Evolutionary conservation across 441 rosid genomes (phyloP), one percentile per base, ranked within the genome.

Genomic region (Erodium texanum): DNA sequence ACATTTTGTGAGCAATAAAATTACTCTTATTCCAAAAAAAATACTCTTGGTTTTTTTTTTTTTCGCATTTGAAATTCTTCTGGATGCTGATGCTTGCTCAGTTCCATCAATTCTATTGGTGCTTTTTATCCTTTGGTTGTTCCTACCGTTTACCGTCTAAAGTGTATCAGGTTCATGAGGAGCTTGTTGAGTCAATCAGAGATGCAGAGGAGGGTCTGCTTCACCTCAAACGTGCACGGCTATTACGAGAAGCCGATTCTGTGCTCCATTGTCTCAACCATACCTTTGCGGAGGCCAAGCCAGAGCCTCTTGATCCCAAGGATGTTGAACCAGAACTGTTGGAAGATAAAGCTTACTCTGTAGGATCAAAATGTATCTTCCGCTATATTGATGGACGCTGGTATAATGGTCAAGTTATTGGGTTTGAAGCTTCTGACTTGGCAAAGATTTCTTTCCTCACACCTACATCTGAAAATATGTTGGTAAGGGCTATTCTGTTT

Each of bases 171-270:
- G 85, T 93, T 54, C 93, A 79, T 70, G 92, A 80, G 73, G 97
- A 93, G 78, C 92, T 90, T 74, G 73, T 84, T 62, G 71, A 54
- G 65, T 86, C 84, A 50, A 86, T 91, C 27, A 88, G 83, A 73
- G 96, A 85, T 64, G 87, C 88, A 10, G 95, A 87, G 80, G 96
- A 89, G 71, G 96, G 89, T 69, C 95, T 89, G 74, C 43, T 89
- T n/a, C 87, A 86, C 68, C 82, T 91, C 19, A 93, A 89, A 75
- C 93, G 95, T 19, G 81, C 90, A 16, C 84, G 97, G 0, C 79
- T 93, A 48, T 78, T 93, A 64, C 83, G 82, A n/a, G 87, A 84
- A 88, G 86, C 81, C 75, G 97, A 90, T 73, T 75, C 70, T 0
- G 82, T 77, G 20, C 68, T 81, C 1, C 64, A 52, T 67, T 76